Base-by-base conservation (phyloP, 78 protist species). In the Pelomyxa schiedti region DNA sequence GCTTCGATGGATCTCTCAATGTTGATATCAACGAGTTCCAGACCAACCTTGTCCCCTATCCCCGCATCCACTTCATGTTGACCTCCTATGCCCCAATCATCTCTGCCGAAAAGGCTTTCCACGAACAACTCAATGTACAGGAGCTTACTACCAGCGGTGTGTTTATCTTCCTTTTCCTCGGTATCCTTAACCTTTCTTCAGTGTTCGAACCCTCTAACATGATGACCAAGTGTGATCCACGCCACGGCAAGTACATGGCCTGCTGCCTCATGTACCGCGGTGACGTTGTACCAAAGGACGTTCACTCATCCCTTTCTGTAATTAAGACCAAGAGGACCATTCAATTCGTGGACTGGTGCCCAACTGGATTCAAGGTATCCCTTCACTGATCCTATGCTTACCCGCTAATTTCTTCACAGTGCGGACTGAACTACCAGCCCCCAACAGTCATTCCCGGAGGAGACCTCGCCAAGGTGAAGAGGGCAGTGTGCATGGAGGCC, bases 351-450 rank as follows among this genome's bases (percentile, higher is more conserved):
- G 98, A 93, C 53, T 93, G 96, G 97, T 92, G 92, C 66, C 97
- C 96, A 40, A 87, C 95, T 29, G 97, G 95, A 65, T 94, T 94
- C 94, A 90, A 90, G n/a, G n/a, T n/a, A n/a, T n/a, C n/a, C n/a
- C n/a, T n/a, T n/a, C n/a, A n/a, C n/a, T n/a, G n/a, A n/a, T n/a
- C n/a, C n/a, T n/a, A n/a, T n/a, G n/a, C n/a, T n/a, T n/a, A n/a
- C n/a, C n/a, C n/a, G n/a, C n/a, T n/a, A n/a, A n/a, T n/a, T n/a
- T n/a, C n/a, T n/a, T n/a, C n/a, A n/a, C n/a, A n/a, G 78, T 83
- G 89, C 76, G 98, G 98, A 68, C 90, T 95, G 80, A 95, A 95
- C 88, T 77, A 85, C 67, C 77, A 80, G 58, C 78, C 90, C 7
- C 95, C 95, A 38, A 84, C 89, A 38, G 81, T 80, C 8, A 79